Evolutionary conservation across 306 rosid species (phyloP).

Genomic region (Rosa lucieae): DNA sequence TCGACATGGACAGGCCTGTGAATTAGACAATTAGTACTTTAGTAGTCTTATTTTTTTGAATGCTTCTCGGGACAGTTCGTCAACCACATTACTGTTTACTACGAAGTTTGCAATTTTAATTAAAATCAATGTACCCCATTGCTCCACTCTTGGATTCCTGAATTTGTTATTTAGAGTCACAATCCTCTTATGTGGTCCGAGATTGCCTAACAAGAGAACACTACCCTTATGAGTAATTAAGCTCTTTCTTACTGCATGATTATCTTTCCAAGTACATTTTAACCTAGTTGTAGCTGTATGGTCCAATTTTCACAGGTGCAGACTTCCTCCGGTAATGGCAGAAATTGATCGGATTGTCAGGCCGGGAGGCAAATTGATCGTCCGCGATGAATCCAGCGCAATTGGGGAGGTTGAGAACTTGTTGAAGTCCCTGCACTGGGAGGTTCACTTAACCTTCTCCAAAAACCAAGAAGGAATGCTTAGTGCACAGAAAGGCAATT

Average conservation of each 20-base stretch:
- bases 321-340: slow-evolving; percentile 62
- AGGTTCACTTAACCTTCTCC: slow-evolving; percentile 55
- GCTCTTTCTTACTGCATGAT: not conserved
- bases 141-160: too few relatives aligned
- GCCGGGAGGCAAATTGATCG: slow-evolving; percentile 77
- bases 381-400: slow-evolving; percentile 68
- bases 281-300: slow-evolving; percentile 20
- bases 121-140: too few relatives aligned
- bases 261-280: not conserved
- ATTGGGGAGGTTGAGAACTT: slow-evolving; percentile 66
- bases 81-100: too few relatives aligned
- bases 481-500: slow-evolving; percentile 75
- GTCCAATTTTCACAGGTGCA: slow-evolving; percentile 58
- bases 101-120: too few relatives aligned
- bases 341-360: slow-evolving; percentile 85
- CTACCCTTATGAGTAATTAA: not conserved
- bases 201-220: too few relatives aligned
- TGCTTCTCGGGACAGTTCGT: too few relatives aligned
- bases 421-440: slow-evolving; percentile 86
- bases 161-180: not conserved
- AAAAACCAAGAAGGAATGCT: slow-evolving; percentile 73
- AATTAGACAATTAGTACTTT: too few relatives aligned
- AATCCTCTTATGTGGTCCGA: not conserved
- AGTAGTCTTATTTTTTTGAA: too few relatives aligned
- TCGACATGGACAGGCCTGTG: too few relatives aligned